Conservation (phyloP, 2,329 filamentous ascomycete genomes). For the Phoma sp. region DNA sequence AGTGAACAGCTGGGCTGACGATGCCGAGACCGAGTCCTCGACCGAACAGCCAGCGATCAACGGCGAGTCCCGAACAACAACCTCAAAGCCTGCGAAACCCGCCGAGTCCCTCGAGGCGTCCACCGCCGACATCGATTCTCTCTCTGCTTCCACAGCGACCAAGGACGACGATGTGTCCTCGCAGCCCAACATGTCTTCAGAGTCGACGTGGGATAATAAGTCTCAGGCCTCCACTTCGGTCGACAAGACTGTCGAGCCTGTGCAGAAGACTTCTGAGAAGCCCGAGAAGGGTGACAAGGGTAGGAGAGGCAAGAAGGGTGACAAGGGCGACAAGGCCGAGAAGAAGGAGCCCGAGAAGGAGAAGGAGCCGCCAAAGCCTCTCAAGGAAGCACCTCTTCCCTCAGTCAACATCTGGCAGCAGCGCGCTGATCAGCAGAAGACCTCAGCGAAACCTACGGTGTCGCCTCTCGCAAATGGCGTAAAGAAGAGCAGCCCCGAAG, state of each 20-base stretch:
- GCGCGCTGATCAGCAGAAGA: slow-evolving; percentile 69
- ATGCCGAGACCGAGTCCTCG: slow-evolving; percentile 50
- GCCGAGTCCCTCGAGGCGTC: slow-evolving; percentile 42
- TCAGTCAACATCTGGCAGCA: slow-evolving; percentile 88
- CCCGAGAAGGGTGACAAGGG: slow-evolving; percentile 62
- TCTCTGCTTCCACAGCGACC: slow-evolving; percentile 59
- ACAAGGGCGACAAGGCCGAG: slow-evolving; percentile 47
- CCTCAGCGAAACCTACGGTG: slow-evolving; percentile 59
- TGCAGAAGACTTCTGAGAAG: slow-evolving; percentile 60
- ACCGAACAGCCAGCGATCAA: slow-evolving; percentile 33
- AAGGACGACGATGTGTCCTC: slow-evolving; percentile 68
- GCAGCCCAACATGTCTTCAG: slow-evolving; percentile 67
- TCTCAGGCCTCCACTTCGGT: slow-evolving; percentile 66
- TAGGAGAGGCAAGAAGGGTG: slow-evolving; percentile 57
- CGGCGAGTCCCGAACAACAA: slow-evolving; percentile 29
- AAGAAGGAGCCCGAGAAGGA: slow-evolving; percentile 60
- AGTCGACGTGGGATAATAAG: slow-evolving; percentile 71
- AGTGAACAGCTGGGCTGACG: slow-evolving; percentile 54
- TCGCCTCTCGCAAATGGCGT: slow-evolving; percentile 36
- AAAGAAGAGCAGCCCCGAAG: slow-evolving; percentile 36
- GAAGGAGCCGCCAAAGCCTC: slow-evolving; percentile 58
- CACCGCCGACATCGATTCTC: slow-evolving; percentile 62
- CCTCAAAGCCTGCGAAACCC: slow-evolving; percentile 26
- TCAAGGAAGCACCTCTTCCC: slow-evolving; percentile 83
- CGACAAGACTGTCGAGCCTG: slow-evolving; percentile 64